Evolutionary conservation across 2,329 filamentous ascomycete genomes (phyloP).

Genomic region (Pseudogymnoascus sp.): DNA sequence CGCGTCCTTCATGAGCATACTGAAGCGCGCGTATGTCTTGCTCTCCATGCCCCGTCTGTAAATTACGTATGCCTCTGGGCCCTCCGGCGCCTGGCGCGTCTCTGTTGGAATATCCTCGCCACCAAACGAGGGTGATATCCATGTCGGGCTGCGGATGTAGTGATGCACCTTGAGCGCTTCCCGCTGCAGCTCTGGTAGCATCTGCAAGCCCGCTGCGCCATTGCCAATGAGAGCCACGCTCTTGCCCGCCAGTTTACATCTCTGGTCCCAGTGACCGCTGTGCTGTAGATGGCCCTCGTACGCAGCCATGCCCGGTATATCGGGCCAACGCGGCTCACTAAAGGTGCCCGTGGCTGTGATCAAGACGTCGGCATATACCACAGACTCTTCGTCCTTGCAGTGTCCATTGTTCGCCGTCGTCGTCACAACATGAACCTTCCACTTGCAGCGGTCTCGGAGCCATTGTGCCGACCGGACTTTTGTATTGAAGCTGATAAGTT

Average conservation of each 20-base stretch:
- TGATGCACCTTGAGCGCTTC: constrained; percentile 34
- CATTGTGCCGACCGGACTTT: constrained; percentile 19
- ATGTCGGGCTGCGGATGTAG: constrained; percentile 42
- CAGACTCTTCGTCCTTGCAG: constrained; percentile 6
- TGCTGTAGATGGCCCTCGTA: constrained; percentile 38
- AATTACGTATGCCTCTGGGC: not conserved
- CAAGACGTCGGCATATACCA: constrained; percentile 10
- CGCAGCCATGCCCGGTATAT: constrained; percentile 34
- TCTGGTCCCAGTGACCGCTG: constrained; percentile 35
- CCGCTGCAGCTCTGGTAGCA: constrained; percentile 41
- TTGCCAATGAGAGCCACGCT: constrained; percentile 43
- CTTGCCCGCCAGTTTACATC: constrained; percentile 40
- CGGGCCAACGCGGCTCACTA: constrained; percentile 27
- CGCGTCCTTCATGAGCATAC: constrained; percentile 28
- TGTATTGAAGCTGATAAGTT: constrained; percentile 19
- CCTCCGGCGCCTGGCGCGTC: not conserved
- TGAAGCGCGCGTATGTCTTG: not conserved
- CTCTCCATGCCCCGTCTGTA: constrained; percentile 22
- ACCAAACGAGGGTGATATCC: constrained; percentile 41
- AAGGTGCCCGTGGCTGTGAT: constrained; percentile 9
- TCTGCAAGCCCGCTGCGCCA: constrained; percentile 44
- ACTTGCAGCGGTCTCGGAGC: constrained; percentile 11
- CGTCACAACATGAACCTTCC: not conserved
- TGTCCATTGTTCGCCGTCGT: constrained; percentile 23
- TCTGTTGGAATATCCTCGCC: constrained; percentile 24